A percentile compares a stretch with the other conserved stretches of the same genome.
Evolutionary conservation across 2,329 filamentous ascomycete genomes (phyloP).

Genomic region (Fusarium buxicola): DNA sequence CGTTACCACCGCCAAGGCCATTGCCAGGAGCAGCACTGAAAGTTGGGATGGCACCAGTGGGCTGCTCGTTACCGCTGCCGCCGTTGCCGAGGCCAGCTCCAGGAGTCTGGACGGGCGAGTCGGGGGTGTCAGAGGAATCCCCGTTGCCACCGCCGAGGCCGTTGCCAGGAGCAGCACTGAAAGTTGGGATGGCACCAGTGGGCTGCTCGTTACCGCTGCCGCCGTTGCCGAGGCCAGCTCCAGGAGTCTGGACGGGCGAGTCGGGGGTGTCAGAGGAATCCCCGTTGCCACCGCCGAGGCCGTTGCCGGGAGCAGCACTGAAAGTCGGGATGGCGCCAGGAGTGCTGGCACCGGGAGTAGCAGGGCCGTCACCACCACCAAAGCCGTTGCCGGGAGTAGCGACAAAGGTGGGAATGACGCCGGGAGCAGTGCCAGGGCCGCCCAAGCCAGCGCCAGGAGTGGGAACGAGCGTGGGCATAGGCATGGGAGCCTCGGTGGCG

Average conservation of each 20-base stretch:
- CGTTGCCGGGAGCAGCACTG: too few relatives aligned
- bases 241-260: conserved; percentile 19
- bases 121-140: neutral
- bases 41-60: conserved; percentile 19
- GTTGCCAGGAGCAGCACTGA: too few relatives aligned
- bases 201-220: neutral
- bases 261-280: neutral
- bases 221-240: conserved; percentile 7
- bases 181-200: neutral
- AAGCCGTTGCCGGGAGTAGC: conserved; percentile 26
- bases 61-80: neutral
- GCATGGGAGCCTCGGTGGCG: conserved; percentile 14
- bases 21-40: conserved; percentile 29
- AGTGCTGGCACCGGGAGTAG: neutral
- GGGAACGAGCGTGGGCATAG: conserved; percentile 26
- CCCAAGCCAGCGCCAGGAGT: conserved; percentile 24
- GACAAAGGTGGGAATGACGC: conserved; percentile 21
- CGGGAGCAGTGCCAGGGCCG: conserved; percentile 22
- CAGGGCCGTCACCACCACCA: conserved; percentile 7
- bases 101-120: conserved; percentile 17
- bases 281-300: too few relatives aligned
- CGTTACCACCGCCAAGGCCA: conserved; percentile 20
- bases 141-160: too few relatives aligned
- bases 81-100: conserved; percentile 7
- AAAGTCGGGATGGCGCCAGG: too few relatives aligned